phyloP scores from a whole-genome alignment of 345 rosid species.

The Pistacia atlantica region DNA sequence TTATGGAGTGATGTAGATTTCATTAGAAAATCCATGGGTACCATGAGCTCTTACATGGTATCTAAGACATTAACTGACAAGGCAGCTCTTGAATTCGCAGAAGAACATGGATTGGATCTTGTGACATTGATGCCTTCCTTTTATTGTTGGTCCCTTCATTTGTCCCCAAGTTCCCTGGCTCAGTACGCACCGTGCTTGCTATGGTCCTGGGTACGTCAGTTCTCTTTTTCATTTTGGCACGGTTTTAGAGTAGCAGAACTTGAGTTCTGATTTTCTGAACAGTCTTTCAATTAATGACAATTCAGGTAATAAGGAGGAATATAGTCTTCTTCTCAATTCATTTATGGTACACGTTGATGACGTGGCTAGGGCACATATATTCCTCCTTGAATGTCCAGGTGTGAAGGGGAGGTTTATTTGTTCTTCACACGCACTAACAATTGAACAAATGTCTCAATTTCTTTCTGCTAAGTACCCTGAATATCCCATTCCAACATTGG shows the following conservation, averaged over 20 bases:
- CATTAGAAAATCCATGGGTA: background rate
- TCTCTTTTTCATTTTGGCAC: too few relatives aligned
- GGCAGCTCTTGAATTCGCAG: constrained; percentile 37
- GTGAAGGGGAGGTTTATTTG: constrained; percentile 47
- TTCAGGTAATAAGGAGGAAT: constrained; percentile 9
- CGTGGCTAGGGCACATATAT: constrained; percentile 42
- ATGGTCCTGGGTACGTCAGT: constrained; percentile 28
- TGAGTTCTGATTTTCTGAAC: too few relatives aligned
- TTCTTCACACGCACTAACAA: constrained; percentile 23
- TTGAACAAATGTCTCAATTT: constrained; percentile 24
- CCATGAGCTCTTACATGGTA: background rate
- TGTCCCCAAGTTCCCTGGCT: constrained; percentile 44
- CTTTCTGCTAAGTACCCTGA: constrained; percentile 40
- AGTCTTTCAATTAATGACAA: too few relatives aligned
- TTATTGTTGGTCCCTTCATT: constrained; percentile 43
- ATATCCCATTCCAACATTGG: constrained; percentile 18
- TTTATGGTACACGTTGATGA: constrained; percentile 44
- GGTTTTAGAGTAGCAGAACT: too few relatives aligned
- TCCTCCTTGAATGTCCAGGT: constrained; percentile 34
- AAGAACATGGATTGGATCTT: constrained; percentile 35
- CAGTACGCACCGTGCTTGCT: constrained; percentile 21
- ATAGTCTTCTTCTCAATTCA: background rate
- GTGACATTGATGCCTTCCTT: constrained; percentile 39
- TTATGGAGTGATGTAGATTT: constrained; percentile 18
- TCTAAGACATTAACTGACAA: constrained; percentile 42